Base-by-base conservation (phyloP, 176 grass and related monocot species). In the Lolium perenne region DNA sequence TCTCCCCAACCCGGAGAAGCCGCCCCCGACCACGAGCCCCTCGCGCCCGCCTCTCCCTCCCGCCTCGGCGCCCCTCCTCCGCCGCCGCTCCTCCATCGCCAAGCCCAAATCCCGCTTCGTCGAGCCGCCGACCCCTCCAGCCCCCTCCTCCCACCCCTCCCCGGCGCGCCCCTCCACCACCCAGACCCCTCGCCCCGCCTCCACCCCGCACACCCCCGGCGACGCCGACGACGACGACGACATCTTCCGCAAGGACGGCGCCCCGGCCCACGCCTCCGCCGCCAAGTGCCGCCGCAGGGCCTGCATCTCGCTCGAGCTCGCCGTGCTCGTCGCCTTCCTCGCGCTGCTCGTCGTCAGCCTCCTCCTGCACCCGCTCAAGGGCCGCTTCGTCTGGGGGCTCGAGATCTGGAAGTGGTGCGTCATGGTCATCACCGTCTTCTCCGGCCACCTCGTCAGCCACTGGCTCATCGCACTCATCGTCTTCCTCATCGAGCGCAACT, bases 351-450 rank as follows among this genome's bases (percentile, higher is more conserved):
- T 96, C 46, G 72, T 89, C 72, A 94, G 97, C 84, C 91, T 94
- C 64, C 73, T 93, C 22, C 80, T 83, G 67, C 88, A 38, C 4
- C 64, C 38, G 68, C 76, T 96, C 26, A 61, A 91, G 75, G 84
- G 84, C 3, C 25, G 38, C 35, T 77, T 74, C 41, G 56, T 99
- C 4, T 93, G 92, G 94, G 90, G 92, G 48, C 67, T 94, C 41
- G 88, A 91, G 76, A 96, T 99, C 78, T 99, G 97, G 97, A 96
- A 94, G 60, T 99, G 97, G 94, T 99, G 94, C 76, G 77, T 99
- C 62, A 91, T 99, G 88, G 90, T 96, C 54, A 90, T 78, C 69
- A 46, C 93, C 49, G 87, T 94, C 83, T 95, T 90, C 81, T 99
- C 92, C 4, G 97, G 97, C 25, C 86, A 90, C 16, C 88, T 96